Evolutionary conservation across 768 basidiomycete species (phyloP).

Genomic region (Neoboletus subvelutipes): DNA sequence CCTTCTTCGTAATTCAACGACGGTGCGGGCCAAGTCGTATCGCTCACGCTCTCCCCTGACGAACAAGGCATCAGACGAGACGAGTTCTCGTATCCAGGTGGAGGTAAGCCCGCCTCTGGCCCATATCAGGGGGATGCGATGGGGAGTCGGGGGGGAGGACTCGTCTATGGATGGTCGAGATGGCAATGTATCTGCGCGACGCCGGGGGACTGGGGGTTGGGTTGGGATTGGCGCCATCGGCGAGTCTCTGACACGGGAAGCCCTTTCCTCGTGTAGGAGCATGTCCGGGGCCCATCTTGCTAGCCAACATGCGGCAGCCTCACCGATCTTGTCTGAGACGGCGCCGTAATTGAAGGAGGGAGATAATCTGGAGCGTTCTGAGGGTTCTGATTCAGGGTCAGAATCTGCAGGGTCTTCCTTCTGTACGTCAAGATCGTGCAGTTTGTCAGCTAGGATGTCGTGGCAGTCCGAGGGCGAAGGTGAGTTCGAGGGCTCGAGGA

Average conservation of each 20-base stretch:
- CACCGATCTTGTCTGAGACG: constrained; percentile 89
- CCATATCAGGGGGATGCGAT: constrained; percentile 60
- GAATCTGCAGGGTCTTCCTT: constrained; percentile 40
- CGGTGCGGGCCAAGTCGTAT: constrained; percentile 72
- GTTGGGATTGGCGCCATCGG: constrained; percentile 18
- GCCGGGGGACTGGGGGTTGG: constrained; percentile 19
- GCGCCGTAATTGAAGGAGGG: constrained; percentile 76
- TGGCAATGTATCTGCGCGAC: constrained; percentile 33
- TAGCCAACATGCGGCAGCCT: constrained; percentile 86
- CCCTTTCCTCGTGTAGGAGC: constrained; percentile 58
- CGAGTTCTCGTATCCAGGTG: constrained; percentile 67
- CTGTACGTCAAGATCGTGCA: constrained; percentile 33
- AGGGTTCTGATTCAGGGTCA: constrained; percentile 28
- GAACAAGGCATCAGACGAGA: constrained; percentile 80
- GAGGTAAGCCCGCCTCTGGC: constrained; percentile 71
- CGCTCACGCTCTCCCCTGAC: constrained; percentile 74
- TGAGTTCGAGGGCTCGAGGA: constrained; percentile 38
- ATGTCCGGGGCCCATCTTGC: constrained; percentile 83
- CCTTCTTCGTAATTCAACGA: constrained; percentile 71
- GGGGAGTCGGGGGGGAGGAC: constrained; percentile 10
- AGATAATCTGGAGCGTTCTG: constrained; percentile 16
- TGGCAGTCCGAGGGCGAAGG: constrained; percentile 14
- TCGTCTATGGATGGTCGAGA: constrained; percentile 19
- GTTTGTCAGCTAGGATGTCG: constrained; percentile 31
- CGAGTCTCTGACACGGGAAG: constrained; percentile 13